phyloP scores from a whole-genome alignment of 164 flowering plant genomes.

The Umbilicus rupestris region DNA sequence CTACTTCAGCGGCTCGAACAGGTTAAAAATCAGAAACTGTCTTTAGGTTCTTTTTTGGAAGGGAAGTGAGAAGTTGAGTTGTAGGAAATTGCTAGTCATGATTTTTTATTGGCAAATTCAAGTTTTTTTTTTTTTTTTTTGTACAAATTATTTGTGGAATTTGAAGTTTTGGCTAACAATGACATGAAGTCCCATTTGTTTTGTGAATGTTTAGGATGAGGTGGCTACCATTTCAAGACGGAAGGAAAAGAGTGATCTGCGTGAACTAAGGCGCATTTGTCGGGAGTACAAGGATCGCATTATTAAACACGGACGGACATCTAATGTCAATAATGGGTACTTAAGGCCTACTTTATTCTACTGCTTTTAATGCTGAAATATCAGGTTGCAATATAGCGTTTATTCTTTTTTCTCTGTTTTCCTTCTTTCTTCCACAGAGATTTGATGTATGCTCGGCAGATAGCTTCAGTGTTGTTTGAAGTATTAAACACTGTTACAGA shows the following conservation, averaged over 20 bases:
- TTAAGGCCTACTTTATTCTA: not conserved
- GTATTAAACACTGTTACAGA: slow-evolving; percentile 46
- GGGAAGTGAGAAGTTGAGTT: not conserved
- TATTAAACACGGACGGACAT: slow-evolving; percentile 29
- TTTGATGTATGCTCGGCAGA: slow-evolving; percentile 45
- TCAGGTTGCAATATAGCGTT: not conserved
- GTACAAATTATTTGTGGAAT: not conserved
- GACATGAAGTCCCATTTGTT: not conserved
- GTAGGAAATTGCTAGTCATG: not conserved
- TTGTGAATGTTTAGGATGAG: slow-evolving; percentile 48
- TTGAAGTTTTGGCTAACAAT: not conserved
- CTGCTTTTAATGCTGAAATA: not conserved
- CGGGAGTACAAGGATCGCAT: slow-evolving; percentile 46
- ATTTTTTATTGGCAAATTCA: not conserved
- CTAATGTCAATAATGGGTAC: slow-evolving; percentile 47
- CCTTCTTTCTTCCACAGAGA: slow-evolving; percentile 33
- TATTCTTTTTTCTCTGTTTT: not conserved
- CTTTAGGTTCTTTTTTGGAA: not conserved
- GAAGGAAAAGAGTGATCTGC: slow-evolving; percentile 59
- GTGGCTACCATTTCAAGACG: slow-evolving; percentile 33
- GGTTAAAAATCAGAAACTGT: slow-evolving; percentile 20
- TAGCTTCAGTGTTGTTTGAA: slow-evolving; percentile 67
- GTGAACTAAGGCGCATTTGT: slow-evolving; percentile 63
- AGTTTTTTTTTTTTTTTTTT: not conserved
- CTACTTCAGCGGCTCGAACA: slow-evolving; percentile 75